Evolutionary conservation across 2,329 filamentous ascomycete species (phyloP), one percentile per base, ranked within the genome.

Genomic region (Myriosclerotinia scirpicola): DNA sequence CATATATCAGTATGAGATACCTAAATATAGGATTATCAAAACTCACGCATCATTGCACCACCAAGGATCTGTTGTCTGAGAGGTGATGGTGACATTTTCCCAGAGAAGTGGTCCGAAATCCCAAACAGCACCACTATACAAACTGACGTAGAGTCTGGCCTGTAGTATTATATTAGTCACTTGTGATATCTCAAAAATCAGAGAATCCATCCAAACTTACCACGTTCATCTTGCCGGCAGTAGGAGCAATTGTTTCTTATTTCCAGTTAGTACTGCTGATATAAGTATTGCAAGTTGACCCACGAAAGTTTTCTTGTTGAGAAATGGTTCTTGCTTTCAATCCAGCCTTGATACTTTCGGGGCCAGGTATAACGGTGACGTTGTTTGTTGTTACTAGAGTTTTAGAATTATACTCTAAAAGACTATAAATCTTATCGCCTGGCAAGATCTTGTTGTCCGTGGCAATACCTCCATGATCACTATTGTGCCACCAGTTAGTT

Each of bases 71-170:
- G 30, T 55, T 59, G 53, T 56, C 22, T n/a, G 6, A 22, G 42
- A 60, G 17, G 54, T 65, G 7, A 50, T 59, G n/a, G 20, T 40
- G 12, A 65, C 42, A 38, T 65, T 59, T 15, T 56, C 34, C 42
- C 53, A 71, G 50, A 64, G 40, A 12, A 73, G 67, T 64, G 65
- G 60, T 22, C 72, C 72, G 54, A 72, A 71, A 46, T 71, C 69
- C 72, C 71, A 72, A 11, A 56, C 40, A 48, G 61, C 30, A 17
- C 15, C 30, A 11, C 0, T 2, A 22, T n/a, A 15, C 8, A 48
- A n/a, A 6, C 30, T 9, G n/a, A 50, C n/a, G 3, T 38, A 36
- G 17, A 73, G 67, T 26, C 69, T 52, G 42, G 54, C 68, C 69
- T 71, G 42, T 11, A 34, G n/a, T 20, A 38, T 26, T 12, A 4